phyloP scores from a whole-genome alignment of 768 basidiomycete species.

The Solioccasus polychromus region DNA sequence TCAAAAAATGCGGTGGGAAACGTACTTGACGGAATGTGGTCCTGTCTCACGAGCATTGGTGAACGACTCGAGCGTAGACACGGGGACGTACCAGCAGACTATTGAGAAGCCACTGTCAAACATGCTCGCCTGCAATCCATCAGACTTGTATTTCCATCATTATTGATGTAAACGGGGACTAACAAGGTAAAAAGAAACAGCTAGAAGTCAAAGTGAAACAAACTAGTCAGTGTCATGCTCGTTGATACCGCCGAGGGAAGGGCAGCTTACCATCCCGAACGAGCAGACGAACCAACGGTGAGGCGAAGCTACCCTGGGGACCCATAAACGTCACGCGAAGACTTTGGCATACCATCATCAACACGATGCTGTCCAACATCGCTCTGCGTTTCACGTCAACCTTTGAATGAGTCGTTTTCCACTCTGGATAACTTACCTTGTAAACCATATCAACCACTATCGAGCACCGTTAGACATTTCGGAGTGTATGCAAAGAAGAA shows the following conservation, averaged over 20 bases:
- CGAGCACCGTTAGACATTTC: neutral
- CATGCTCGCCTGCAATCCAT: slow-evolving; percentile 3
- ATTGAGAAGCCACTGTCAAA: slow-evolving; percentile 5
- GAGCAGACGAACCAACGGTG: slow-evolving; percentile 8
- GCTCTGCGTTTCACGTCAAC: slow-evolving; percentile 2
- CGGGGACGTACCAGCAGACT: slow-evolving; percentile 9
- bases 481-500: neutral
- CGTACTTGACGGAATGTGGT: slow-evolving; percentile 4
- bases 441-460: slow-evolving; percentile 13
- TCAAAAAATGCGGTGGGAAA: neutral
- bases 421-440: neutral
- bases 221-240: neutral
- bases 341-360: slow-evolving; percentile 3
- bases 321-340: slow-evolving; percentile 3
- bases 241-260: neutral
- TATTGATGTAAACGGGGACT: neutral
- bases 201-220: neutral
- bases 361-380: slow-evolving; percentile 5
- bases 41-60: slow-evolving; percentile 5
- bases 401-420: neutral
- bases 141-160: neutral
- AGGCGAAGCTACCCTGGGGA: neutral
- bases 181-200: slow-evolving; percentile 11
- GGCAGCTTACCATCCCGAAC: slow-evolving; percentile 6
- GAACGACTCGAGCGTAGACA: neutral